These are phyloP conservation scores for Xylariaceae sp. DNA, from an alignment of 2,329 filamentous ascomycete species.

Conservation along the genomic window DNA sequence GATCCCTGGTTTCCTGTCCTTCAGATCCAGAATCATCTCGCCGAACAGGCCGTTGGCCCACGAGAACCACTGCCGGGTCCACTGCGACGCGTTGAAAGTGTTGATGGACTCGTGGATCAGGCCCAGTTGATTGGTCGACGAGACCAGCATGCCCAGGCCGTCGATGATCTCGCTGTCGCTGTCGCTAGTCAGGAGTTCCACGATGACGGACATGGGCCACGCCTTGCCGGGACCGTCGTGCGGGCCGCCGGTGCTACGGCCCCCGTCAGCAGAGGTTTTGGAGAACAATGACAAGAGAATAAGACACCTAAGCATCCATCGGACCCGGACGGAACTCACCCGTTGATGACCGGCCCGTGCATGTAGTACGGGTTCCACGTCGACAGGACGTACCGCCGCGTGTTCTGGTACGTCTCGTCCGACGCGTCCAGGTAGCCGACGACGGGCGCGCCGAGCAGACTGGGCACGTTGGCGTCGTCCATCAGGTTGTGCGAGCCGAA, in stretches of 20 bases:
- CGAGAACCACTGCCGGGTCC: slow-evolving; percentile 34
- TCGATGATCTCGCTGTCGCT: slow-evolving; percentile 26
- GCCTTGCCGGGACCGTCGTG: slow-evolving; percentile 58
- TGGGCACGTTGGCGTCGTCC: slow-evolving; percentile 57
- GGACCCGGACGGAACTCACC: slow-evolving; percentile 20
- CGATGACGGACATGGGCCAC: slow-evolving; percentile 82
- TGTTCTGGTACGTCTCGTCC: slow-evolving; percentile 63
- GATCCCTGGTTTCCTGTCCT: slow-evolving; percentile 63
- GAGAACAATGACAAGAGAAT: no score
- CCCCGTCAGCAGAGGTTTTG: no score
- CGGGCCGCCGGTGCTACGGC: slow-evolving; percentile 39
- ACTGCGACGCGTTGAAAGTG: slow-evolving; percentile 27
- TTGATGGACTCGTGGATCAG: slow-evolving; percentile 36
- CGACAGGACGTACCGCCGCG: slow-evolving; percentile 65
- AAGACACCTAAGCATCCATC: neutral
- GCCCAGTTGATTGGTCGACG: slow-evolving; percentile 26
- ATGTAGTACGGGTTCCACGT: slow-evolving; percentile 67
- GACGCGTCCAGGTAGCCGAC: slow-evolving; percentile 37
- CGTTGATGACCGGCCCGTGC: slow-evolving; percentile 43
- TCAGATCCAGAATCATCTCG: slow-evolving; percentile 39
- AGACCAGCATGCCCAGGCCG: slow-evolving; percentile 25
- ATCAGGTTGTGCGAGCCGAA: slow-evolving; percentile 52
- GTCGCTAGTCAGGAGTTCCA: slow-evolving; percentile 62
- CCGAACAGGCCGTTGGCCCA: slow-evolving; percentile 29
- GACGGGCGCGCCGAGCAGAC: slow-evolving; percentile 48